These are phyloP conservation scores for Penicillium soppii DNA, from an alignment of 495 filamentous ascomycete species.

Conservation along the genomic window DNA sequence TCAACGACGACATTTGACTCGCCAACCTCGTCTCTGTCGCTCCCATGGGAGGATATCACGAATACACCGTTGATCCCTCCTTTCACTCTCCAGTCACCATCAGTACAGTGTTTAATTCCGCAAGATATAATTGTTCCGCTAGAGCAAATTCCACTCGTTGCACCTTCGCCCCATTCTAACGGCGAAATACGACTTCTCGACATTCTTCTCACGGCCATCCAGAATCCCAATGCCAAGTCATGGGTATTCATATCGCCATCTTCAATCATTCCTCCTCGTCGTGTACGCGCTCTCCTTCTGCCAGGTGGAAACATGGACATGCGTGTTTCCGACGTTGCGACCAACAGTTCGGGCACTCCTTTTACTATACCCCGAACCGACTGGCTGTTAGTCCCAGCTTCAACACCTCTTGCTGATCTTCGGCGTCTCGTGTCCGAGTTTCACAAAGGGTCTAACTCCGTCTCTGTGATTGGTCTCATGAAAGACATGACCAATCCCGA, in stretches of 20 bases:
- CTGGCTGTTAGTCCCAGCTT: constrained; percentile 35
- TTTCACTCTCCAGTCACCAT: constrained; percentile 20
- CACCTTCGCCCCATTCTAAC: constrained; percentile 33
- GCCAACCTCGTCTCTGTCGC: constrained; percentile 32
- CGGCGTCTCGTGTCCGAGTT: constrained; percentile 24
- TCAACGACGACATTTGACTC: constrained; percentile 30
- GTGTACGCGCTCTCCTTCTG: constrained; percentile 35
- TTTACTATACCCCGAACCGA: constrained; percentile 25
- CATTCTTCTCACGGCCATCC: constrained; percentile 44
- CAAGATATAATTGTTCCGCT: constrained; percentile 28
- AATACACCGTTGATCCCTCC: constrained; percentile 15
- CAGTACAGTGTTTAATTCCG: constrained; percentile 11
- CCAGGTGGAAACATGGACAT: constrained; percentile 34
- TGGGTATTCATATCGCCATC: constrained; percentile 41
- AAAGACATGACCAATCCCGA: constrained; percentile 22
- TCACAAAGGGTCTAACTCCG: constrained; percentile 6
- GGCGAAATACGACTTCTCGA: constrained; percentile 36
- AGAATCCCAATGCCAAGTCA: constrained; percentile 44
- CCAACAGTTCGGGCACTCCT: constrained; percentile 14
- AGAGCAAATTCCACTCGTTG: constrained; percentile 39
- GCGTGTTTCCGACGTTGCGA: constrained; percentile 22
- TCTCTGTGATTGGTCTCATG: constrained; percentile 35
- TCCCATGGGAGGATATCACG: constrained; percentile 31
- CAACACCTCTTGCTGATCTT: constrained; percentile 33
- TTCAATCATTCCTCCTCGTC: constrained; percentile 37